A percentile compares a stretch with the other conserved stretches of the same genome.
Evolutionary conservation across 2,329 filamentous ascomycete species (phyloP).

Genomic region (Scopulariopsis brevicaulis): DNA sequence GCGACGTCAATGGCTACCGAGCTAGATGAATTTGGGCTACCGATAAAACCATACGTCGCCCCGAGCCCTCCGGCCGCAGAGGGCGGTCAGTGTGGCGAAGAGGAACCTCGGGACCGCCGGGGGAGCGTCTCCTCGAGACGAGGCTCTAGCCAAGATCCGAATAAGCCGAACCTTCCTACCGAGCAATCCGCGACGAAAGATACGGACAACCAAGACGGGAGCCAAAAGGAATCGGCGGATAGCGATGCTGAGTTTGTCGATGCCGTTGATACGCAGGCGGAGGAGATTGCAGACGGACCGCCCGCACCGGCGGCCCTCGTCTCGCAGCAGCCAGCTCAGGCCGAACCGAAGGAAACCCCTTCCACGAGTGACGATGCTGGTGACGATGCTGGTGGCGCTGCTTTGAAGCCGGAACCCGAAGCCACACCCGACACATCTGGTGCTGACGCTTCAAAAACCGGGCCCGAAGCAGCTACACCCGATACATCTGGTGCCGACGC

Average conservation of each 20-base stretch:
- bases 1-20: not conserved
- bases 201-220: not conserved
- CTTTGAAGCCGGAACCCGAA: conserved; percentile 4
- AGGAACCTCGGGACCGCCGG: not conserved
- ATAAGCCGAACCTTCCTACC: not conserved
- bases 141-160: not conserved
- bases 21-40: conserved; percentile 4
- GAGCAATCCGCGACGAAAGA: not conserved
- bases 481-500: conserved; percentile 23
- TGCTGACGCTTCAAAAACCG: conserved; percentile 5
- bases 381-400: conserved; percentile 8
- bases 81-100: not conserved
- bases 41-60: conserved; percentile 1
- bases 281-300: conserved; percentile 13
- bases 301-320: conserved; percentile 16
- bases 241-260: conserved; percentile 17
- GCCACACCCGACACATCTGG: conserved; percentile 25
- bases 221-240: not conserved
- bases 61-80: not conserved
- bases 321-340: conserved; percentile 2
- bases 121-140: not conserved
- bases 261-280: conserved; percentile 9
- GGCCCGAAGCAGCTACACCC: conserved; percentile 14
- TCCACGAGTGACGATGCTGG: conserved; percentile 9
- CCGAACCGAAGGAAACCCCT: not conserved